Conservation (phyloP, 192 early-diverging fungal species). For the Podila clonocystis region DNA sequence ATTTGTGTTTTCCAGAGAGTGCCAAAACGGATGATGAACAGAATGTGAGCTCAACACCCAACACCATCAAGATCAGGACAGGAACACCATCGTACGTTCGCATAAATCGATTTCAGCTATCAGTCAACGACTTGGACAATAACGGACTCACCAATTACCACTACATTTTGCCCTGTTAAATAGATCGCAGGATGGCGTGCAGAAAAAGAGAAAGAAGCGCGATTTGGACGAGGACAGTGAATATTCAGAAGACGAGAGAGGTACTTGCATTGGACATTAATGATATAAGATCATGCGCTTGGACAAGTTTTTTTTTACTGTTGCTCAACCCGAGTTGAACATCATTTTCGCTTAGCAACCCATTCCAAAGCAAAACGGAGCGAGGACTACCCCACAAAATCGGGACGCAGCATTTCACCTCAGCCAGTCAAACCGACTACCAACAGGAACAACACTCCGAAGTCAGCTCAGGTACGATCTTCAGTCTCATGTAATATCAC, state of each 20-base stretch:
- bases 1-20: background rate
- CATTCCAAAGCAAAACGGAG: conserved; percentile 37
- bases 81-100: conserved; percentile 39
- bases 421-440: conserved; percentile 26
- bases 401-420: conserved; percentile 43
- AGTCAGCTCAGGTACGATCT: conserved; percentile 33
- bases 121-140: no score
- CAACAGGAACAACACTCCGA: conserved; percentile 30
- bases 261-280: conserved; percentile 5
- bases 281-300: background rate
- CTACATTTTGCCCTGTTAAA: background rate
- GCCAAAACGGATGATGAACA: conserved; percentile 37
- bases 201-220: conserved; percentile 45
- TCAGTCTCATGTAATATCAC: background rate
- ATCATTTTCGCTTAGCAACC: background rate
- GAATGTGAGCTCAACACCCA: conserved; percentile 21
- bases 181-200: conserved; percentile 20
- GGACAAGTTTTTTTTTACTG: background rate
- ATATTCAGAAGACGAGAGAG: conserved; percentile 50
- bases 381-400: conserved; percentile 32
- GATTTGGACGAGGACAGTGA: conserved; percentile 48
- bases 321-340: background rate
- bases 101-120: background rate
- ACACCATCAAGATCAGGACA: conserved; percentile 38
- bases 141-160: no score